phyloP scores from a whole-genome alignment of 2,329 filamentous ascomycete species.

The Aspergillus ochraceoroseus region DNA sequence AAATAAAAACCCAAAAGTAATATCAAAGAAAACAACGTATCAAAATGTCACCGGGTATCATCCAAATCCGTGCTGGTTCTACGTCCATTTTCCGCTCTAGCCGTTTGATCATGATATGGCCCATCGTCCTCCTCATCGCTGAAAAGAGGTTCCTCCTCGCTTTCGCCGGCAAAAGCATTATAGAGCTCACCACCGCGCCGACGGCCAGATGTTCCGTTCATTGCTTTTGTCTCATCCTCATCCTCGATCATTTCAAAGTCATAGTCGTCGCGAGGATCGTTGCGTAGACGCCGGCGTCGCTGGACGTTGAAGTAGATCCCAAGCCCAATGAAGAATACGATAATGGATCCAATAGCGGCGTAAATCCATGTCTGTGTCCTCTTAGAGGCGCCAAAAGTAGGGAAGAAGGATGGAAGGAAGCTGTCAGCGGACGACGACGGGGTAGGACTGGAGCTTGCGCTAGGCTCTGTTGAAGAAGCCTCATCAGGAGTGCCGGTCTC shows the following conservation, averaged over 20 bases:
- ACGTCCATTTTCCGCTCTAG: constrained; percentile 22
- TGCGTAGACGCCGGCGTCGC: constrained; percentile 68
- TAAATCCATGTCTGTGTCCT: constrained; percentile 92
- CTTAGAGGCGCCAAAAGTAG: constrained; percentile 82
- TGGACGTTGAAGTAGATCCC: constrained; percentile 78
- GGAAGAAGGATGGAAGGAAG: constrained; percentile 78
- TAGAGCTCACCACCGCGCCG: constrained; percentile 82
- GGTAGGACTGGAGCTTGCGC: constrained; percentile 29
- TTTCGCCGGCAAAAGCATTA: constrained; percentile 93
- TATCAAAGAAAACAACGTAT: constrained; percentile 12
- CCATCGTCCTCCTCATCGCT: constrained; percentile 42
- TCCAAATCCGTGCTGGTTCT: constrained; percentile 15
- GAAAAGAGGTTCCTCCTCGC: constrained; percentile 63
- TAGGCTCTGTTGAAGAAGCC: constrained; percentile 22
- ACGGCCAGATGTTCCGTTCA: constrained; percentile 48
- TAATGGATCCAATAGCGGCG: constrained; percentile 76
- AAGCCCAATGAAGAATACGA: constrained; percentile 74
- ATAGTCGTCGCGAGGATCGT: constrained; percentile 73
- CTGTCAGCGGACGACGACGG: constrained; percentile 43
- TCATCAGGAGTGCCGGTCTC: too few species aligned
- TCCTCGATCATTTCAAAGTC: constrained; percentile 92
- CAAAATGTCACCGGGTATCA: constrained; percentile 14
- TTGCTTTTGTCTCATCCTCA: constrained; percentile 55
- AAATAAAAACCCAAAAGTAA: constrained; percentile 10
- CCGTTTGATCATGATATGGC: constrained; percentile 33